Percentiles rank a stretch among this genome's conserved stretches.
These are phyloP conservation scores for Zymoseptoria ardabiliae DNA, from an alignment of 2,329 filamentous ascomycete genomes.

Conservation along the genomic window DNA sequence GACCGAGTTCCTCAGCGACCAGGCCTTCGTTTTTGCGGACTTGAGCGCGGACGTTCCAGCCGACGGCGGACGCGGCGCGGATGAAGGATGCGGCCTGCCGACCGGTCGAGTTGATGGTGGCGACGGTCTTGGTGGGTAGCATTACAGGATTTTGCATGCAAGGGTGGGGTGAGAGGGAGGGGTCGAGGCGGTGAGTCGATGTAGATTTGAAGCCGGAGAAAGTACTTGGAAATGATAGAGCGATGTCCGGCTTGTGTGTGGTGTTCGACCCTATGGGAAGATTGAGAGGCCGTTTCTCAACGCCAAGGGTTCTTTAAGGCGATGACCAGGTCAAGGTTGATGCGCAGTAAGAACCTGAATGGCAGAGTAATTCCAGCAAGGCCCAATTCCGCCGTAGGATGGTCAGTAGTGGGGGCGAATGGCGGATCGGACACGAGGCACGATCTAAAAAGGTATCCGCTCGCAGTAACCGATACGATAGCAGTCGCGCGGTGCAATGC, in stretches of 20 bases:
- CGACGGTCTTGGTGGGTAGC: slow-evolving; percentile 62
- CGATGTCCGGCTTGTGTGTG: background rate
- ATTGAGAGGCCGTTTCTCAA: background rate
- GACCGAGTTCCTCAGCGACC: slow-evolving; percentile 77
- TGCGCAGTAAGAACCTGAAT: background rate
- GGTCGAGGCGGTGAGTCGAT: background rate
- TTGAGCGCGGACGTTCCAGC: slow-evolving; percentile 88
- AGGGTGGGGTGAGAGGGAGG: background rate
- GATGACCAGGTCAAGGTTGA: background rate
- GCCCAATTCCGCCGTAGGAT: background rate
- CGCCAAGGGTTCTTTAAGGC: background rate
- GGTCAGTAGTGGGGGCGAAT: background rate
- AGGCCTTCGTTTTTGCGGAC: slow-evolving; percentile 79
- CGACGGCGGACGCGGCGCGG: slow-evolving; percentile 85
- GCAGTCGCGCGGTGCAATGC: background rate
- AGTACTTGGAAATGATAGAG: background rate
- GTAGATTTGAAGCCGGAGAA: background rate
- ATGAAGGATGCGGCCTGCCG: slow-evolving; percentile 94
- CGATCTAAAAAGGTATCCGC: background rate
- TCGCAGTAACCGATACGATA: background rate
- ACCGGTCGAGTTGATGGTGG: slow-evolving; percentile 91
- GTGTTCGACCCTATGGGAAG: background rate
- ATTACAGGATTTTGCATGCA: slow-evolving; percentile 14
- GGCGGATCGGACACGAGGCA: background rate
- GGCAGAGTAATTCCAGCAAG: background rate